Evolutionary conservation across 306 rosid genomes (phyloP).

Genomic region (Trifolium pratense): DNA sequence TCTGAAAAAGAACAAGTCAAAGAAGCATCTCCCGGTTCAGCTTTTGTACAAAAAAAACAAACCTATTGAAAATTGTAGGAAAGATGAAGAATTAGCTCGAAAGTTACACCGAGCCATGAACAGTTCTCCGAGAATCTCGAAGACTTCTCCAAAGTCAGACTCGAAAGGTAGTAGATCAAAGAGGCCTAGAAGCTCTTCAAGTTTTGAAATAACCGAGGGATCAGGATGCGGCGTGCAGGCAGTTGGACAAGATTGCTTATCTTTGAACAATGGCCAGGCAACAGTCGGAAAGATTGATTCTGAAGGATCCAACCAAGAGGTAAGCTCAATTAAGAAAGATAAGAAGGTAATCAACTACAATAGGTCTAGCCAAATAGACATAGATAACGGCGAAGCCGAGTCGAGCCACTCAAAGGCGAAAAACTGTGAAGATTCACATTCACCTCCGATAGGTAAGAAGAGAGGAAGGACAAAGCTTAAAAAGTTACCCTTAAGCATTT

Average conservation of each 20-base stretch:
- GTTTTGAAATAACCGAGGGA: conserved; percentile 58
- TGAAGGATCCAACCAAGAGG: conserved; percentile 62
- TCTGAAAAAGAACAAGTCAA: conserved; percentile 75
- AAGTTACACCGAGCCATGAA: conserved; percentile 88
- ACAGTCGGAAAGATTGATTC: conserved; percentile 52
- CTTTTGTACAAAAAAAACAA: conserved; percentile 86
- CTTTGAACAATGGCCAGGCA: conserved; percentile 62
- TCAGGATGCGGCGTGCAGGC: conserved; percentile 49
- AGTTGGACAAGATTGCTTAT: conserved; percentile 54
- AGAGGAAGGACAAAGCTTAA: conserved; percentile 92
- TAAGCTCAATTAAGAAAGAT: conserved; percentile 61
- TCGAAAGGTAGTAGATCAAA: conserved; percentile 67
- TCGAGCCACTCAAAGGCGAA: conserved; percentile 66
- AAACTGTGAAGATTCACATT: conserved; percentile 51
- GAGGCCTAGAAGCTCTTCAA: conserved; percentile 67
- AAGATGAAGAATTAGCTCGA: conserved; percentile 91
- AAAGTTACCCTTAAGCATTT: conserved; percentile 80
- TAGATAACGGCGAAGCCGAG: conserved; percentile 68
- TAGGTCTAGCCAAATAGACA: conserved; percentile 53
- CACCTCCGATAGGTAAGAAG: conserved; percentile 66
- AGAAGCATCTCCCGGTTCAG: conserved; percentile 95
- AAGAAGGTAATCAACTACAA: conserved; percentile 56
- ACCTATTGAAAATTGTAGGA: conserved; percentile 72
- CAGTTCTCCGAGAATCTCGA: conserved; percentile 88
- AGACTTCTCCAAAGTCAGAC: conserved; percentile 69